phyloP scores from a whole-genome alignment of 1,139 yeast genomes.

The Lodderomyces beijingensis region DNA sequence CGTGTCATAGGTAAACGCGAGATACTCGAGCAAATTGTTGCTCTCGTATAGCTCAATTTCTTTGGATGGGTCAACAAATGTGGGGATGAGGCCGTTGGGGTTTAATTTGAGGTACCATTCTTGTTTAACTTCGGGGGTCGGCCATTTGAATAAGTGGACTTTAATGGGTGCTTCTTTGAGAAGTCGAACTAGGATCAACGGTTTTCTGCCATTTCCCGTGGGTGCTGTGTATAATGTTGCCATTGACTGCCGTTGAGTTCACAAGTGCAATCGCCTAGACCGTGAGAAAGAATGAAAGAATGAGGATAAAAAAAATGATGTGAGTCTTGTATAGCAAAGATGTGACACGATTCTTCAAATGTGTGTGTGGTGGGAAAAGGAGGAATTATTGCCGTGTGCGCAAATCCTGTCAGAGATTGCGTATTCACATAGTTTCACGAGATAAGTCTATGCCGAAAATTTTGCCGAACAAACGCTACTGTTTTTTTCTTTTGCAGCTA shows the following conservation, averaged over 20 bases:
- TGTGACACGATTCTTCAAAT: too few relatives aligned
- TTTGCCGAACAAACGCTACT: too few relatives aligned
- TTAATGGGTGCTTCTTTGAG: constrained; percentile 13
- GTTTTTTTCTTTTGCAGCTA: too few relatives aligned
- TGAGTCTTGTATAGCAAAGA: too few relatives aligned
- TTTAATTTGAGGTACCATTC: constrained; percentile 12
- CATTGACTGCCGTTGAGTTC: background rate
- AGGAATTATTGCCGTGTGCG: too few relatives aligned
- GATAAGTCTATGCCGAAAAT: too few relatives aligned
- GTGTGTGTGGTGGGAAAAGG: too few relatives aligned
- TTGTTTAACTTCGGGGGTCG: constrained; percentile 12
- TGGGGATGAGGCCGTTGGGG: constrained; percentile 12
- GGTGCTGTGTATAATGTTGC: constrained; percentile 14
- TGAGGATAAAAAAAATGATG: too few relatives aligned
- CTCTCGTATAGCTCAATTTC: constrained; percentile 9
- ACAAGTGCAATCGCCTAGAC: too few relatives aligned
- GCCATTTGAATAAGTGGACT: constrained; percentile 10
- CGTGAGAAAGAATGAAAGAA: too few relatives aligned
- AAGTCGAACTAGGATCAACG: constrained; percentile 13
- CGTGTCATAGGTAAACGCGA: constrained; percentile 10
- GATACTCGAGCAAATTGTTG: constrained; percentile 11
- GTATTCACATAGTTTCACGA: too few relatives aligned
- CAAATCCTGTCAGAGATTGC: too few relatives aligned
- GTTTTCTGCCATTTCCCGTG: constrained; percentile 19
- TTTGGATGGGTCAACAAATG: constrained; percentile 11